phyloP scores from a whole-genome alignment of 2,329 filamentous ascomycete genomes.

The Cercospora brassicicola region DNA sequence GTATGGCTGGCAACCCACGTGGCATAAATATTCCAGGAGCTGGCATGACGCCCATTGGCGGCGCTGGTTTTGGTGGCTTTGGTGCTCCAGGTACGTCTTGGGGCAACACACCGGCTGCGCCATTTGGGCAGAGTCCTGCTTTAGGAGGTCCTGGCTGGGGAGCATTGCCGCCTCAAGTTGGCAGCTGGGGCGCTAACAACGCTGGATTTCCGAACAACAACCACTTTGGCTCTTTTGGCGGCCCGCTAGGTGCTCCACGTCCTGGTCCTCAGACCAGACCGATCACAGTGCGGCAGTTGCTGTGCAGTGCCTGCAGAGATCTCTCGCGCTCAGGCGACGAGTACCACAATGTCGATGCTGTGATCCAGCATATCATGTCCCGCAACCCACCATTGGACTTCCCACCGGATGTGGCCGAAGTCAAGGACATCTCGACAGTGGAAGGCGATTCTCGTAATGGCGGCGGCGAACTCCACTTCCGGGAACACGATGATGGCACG shows the following conservation, averaged over 20 bases:
- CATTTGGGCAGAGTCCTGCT: slow-evolving; percentile 41
- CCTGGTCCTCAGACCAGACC: slow-evolving; percentile 50
- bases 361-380: slow-evolving; percentile 65
- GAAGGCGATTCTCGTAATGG: slow-evolving; percentile 84
- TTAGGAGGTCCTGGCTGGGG: slow-evolving; percentile 44
- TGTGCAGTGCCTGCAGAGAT: slow-evolving; percentile 75
- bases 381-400: slow-evolving; percentile 57
- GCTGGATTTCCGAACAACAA: slow-evolving; percentile 53
- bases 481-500: slow-evolving; percentile 46
- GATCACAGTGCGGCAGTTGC: slow-evolving; percentile 68
- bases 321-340: slow-evolving; percentile 55
- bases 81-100: slow-evolving; percentile 41
- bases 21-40: slow-evolving; percentile 34
- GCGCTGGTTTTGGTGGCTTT: slow-evolving; percentile 31
- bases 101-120: slow-evolving; percentile 46
- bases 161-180: slow-evolving; percentile 35
- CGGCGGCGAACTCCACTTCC: slow-evolving; percentile 79
- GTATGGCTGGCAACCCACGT: slow-evolving; percentile 36
- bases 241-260: slow-evolving; percentile 46
- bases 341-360: slow-evolving; percentile 67
- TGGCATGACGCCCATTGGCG: slow-evolving; percentile 34
- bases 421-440: slow-evolving; percentile 84
- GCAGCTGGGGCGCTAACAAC: slow-evolving; percentile 39
- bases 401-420: slow-evolving; percentile 62
- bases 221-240: slow-evolving; percentile 29